phyloP scores from a whole-genome alignment of 352 stramenopile species.

The Phytophthora cryptogea region DNA sequence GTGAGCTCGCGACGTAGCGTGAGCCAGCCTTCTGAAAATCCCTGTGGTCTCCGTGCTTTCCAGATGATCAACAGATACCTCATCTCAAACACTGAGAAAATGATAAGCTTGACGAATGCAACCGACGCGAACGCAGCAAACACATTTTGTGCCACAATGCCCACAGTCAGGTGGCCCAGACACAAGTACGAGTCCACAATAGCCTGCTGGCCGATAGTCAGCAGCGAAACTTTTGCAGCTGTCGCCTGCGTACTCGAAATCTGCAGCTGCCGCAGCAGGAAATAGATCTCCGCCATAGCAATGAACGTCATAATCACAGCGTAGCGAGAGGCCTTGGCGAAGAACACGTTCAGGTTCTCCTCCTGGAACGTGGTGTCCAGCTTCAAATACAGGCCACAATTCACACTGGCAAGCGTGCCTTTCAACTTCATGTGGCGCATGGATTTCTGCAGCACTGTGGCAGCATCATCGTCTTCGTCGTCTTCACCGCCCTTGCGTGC shows the following conservation, averaged over 20 bases:
- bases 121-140: slow-evolving; percentile 96
- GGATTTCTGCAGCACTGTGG: slow-evolving; percentile 40
- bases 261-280: slow-evolving; percentile 84
- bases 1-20: slow-evolving; percentile 93
- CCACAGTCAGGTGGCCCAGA: slow-evolving; percentile 95
- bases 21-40: slow-evolving; percentile 86
- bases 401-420: slow-evolving; percentile 74
- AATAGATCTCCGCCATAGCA: slow-evolving; percentile 86
- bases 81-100: slow-evolving; percentile 99
- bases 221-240: slow-evolving; percentile 77
- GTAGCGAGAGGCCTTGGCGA: slow-evolving; percentile 78
- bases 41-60: slow-evolving; percentile 90
- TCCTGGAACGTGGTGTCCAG: slow-evolving; percentile 80
- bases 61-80: slow-evolving; percentile 98
- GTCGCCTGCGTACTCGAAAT: slow-evolving; percentile 86
- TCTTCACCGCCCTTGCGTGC: slow-evolving; percentile 14
- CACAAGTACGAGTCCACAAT: slow-evolving; percentile 96
- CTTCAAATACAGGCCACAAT: slow-evolving; percentile 77
- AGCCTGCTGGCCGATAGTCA: slow-evolving; percentile 86
- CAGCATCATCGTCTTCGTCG: slow-evolving; percentile 44
- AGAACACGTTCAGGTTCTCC: slow-evolving; percentile 84
- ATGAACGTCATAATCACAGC: slow-evolving; percentile 88
- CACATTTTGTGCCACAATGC: slow-evolving; percentile 93
- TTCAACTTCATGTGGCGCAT: slow-evolving; percentile 55
- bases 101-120: slow-evolving; percentile 98